These are phyloP conservation scores for Spathaspora arborariae DNA, from an alignment of 805 yeast species.

Conservation along the genomic window DNA sequence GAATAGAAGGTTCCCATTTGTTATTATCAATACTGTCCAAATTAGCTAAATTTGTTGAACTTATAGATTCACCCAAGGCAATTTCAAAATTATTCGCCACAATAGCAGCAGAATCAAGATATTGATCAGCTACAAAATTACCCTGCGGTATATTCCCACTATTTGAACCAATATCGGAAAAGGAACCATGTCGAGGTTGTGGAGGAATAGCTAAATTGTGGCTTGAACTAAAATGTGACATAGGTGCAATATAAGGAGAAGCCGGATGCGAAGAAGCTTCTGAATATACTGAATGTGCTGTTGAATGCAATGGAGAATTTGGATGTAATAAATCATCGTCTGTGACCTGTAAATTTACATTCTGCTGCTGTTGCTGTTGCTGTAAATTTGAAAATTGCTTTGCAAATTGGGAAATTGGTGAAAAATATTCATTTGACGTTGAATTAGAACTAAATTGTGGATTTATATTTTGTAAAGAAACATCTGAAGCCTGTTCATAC, in stretches of 20 bases:
- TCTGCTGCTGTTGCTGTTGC: constrained; percentile 4
- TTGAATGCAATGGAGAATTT: constrained; percentile 16
- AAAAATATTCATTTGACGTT: constrained; percentile 12
- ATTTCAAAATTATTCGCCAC: constrained; percentile 19
- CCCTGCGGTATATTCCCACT: not conserved
- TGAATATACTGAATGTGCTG: constrained; percentile 26
- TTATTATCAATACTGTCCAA: constrained; percentile 5
- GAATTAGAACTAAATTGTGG: constrained; percentile 8
- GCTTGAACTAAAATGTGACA: constrained; percentile 24
- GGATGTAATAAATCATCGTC: constrained; percentile 15
- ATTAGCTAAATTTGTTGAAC: constrained; percentile 27
- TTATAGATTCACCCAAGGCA: constrained; percentile 36
- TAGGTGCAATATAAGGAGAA: constrained; percentile 35
- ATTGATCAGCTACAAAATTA: constrained; percentile 5
- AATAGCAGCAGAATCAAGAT: constrained; percentile 1
- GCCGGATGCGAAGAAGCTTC: constrained; percentile 36
- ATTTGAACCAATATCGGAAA: constrained; percentile 10
- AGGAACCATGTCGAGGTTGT: constrained; percentile 4
- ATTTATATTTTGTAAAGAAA: not conserved
- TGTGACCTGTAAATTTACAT: constrained; percentile 4
- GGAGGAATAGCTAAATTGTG: constrained; percentile 5
- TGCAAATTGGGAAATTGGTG: constrained; percentile 7
- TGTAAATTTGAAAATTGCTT: not conserved
- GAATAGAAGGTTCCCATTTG: not conserved
- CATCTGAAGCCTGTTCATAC: constrained; percentile 2